Percentiles rank a stretch among this genome's conserved stretches.
These are phyloP conservation scores for Cladosporium sp. DNA, from an alignment of 2,329 filamentous ascomycete species.

Conservation along the genomic window DNA sequence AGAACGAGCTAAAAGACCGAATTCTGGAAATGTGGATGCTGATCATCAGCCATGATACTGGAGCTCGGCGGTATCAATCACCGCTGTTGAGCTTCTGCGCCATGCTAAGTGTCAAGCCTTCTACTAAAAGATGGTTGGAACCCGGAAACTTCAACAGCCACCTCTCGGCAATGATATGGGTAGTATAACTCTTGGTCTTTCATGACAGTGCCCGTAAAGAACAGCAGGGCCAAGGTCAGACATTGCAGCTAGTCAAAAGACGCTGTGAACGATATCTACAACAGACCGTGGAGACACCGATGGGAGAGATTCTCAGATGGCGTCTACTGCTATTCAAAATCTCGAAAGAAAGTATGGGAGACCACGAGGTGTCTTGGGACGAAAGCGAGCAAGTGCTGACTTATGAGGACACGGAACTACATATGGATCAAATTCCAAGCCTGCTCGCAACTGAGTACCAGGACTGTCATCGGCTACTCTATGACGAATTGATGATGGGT, in stretches of 20 bases:
- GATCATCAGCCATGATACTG: constrained; percentile 10
- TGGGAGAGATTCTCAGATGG: constrained; percentile 15
- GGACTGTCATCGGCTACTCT: constrained; percentile 6
- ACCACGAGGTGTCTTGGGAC: constrained; percentile 10
- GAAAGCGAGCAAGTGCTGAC: constrained; percentile 13
- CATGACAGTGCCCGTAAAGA: constrained; percentile 13
- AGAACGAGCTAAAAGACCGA: background rate
- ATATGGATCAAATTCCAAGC: constrained; percentile 13
- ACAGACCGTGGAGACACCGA: constrained; percentile 15
- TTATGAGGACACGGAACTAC: constrained; percentile 12
- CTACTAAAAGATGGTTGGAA: constrained; percentile 13
- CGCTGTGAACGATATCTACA: constrained; percentile 10
- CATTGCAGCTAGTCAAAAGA: constrained; percentile 8
- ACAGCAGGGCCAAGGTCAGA: constrained; percentile 7
- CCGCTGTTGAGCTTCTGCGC: constrained; percentile 15
- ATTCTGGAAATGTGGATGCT: constrained; percentile 13
- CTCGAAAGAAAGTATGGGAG: constrained; percentile 5
- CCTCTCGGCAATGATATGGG: constrained; percentile 13
- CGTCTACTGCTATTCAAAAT: constrained; percentile 14
- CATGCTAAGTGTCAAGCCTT: constrained; percentile 16
- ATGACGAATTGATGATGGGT: constrained; percentile 13
- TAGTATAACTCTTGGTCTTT: constrained; percentile 14
- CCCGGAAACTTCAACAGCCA: constrained; percentile 16
- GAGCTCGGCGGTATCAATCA: constrained; percentile 11
- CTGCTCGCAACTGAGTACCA: constrained; percentile 13